Evolutionary conservation across 2,329 filamentous ascomycete genomes (phyloP).

Genomic region (Fusarium hainanense): DNA sequence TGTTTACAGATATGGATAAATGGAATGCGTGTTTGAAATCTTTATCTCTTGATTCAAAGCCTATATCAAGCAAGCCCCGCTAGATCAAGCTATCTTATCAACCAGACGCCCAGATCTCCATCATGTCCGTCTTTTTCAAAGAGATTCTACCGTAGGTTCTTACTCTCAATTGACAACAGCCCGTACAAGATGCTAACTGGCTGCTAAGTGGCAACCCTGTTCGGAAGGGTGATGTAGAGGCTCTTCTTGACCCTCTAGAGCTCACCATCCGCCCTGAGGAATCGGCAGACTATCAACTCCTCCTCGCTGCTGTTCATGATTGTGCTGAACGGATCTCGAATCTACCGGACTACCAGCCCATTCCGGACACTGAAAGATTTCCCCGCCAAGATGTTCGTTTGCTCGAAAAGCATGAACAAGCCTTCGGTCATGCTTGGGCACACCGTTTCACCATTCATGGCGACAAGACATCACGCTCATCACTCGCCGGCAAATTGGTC

Average conservation of each 20-base stretch:
- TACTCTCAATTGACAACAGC: no score
- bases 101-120: neutral
- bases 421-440: constrained; percentile 61
- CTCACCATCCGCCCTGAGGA: constrained; percentile 52
- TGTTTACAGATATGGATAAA: neutral
- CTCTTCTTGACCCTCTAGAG: constrained; percentile 51
- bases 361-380: constrained; percentile 55
- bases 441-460: constrained; percentile 59
- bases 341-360: constrained; percentile 60
- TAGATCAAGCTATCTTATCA: neutral
- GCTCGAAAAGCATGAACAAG: constrained; percentile 54
- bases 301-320: constrained; percentile 63
- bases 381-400: constrained; percentile 58
- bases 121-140: constrained; percentile 55
- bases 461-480: constrained; percentile 42
- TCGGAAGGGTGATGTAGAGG: constrained; percentile 53
- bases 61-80: neutral
- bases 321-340: constrained; percentile 58
- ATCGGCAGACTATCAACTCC: constrained; percentile 57
- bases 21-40: neutral
- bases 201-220: constrained; percentile 53
- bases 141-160: constrained; percentile 48
- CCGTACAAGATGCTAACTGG: neutral
- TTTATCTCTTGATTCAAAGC: neutral
- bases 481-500: constrained; percentile 54